A percentile compares a stretch with the other conserved stretches of the same genome.
phyloP scores from a whole-genome alignment of 2,329 filamentous ascomycete species.

The Colletotrichum lupini region DNA sequence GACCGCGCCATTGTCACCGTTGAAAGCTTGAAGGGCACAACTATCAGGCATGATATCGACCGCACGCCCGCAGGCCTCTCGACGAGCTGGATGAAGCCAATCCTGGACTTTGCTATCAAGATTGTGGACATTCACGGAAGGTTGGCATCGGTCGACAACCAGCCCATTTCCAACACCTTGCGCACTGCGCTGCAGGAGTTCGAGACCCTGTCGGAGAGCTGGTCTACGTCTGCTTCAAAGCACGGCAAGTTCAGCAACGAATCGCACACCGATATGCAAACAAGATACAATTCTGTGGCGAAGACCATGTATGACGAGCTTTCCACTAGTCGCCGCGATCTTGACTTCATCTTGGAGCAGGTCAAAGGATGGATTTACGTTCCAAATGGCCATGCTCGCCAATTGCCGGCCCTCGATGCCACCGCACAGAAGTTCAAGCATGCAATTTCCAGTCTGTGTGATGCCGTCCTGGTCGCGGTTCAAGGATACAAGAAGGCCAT shows the following conservation, averaged over 20 bases:
- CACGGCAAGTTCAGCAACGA: conserved; percentile 63
- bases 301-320: background rate
- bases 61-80: conserved; percentile 43
- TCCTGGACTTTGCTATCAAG: conserved; percentile 71
- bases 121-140: conserved; percentile 75
- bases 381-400: background rate
- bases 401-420: background rate
- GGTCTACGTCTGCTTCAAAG: conserved; percentile 57
- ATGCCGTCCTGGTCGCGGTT: conserved; percentile 82
- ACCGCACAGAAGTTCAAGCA: conserved; percentile 61
- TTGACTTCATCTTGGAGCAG: conserved; percentile 74
- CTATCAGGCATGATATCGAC: conserved; percentile 17
- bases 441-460: conserved; percentile 72
- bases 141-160: conserved; percentile 66
- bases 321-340: conserved; percentile 51
- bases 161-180: conserved; percentile 56
- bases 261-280: conserved; percentile 51
- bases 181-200: conserved; percentile 62
- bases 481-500: conserved; percentile 75
- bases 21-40: conserved; percentile 38
- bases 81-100: conserved; percentile 72
- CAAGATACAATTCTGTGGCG: conserved; percentile 10
- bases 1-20: conserved; percentile 27
- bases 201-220: conserved; percentile 52
- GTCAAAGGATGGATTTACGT: conserved; percentile 68